phyloP scores from a whole-genome alignment of 2,329 filamentous ascomycete genomes.

The Karstenula rhodostoma region DNA sequence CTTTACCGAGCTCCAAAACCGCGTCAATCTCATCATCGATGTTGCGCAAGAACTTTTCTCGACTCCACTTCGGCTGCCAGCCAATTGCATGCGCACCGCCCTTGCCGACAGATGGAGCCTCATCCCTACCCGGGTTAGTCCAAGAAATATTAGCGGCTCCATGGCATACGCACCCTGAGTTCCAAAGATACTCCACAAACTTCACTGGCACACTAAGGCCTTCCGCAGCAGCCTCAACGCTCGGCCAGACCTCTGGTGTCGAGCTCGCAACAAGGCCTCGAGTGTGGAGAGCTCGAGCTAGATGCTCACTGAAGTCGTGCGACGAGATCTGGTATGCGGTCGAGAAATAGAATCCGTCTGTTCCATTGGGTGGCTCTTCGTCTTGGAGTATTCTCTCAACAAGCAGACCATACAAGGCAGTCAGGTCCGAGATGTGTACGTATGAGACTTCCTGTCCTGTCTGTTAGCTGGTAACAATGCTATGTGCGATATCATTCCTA shows the following conservation, averaged over 20 bases:
- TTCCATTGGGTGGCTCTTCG: constrained; percentile 2
- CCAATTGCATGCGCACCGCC: constrained; percentile 1
- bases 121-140: not conserved
- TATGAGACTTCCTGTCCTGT: not conserved
- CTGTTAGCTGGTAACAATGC: not conserved
- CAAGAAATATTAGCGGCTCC: not conserved
- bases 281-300: constrained; percentile 5
- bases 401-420: constrained; percentile 2
- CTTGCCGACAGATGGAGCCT: not conserved
- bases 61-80: constrained; percentile 14
- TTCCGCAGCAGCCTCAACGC: constrained; percentile 9
- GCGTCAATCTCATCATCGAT: constrained; percentile 17
- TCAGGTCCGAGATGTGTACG: constrained; percentile 8
- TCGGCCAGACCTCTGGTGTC: constrained; percentile 9
- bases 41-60: constrained; percentile 9
- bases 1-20: constrained; percentile 16
- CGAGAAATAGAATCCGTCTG: constrained; percentile 15
- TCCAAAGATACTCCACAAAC: constrained; percentile 17
- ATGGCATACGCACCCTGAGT: constrained; percentile 10
- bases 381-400: not conserved
- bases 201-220: constrained; percentile 7
- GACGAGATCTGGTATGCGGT: constrained; percentile 5
- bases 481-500: not conserved
- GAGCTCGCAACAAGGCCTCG: constrained; percentile 9
- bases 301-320: not conserved